These are phyloP conservation scores for Termitomyces heimii DNA, from an alignment of 768 basidiomycete genomes.

Conservation along the genomic window DNA sequence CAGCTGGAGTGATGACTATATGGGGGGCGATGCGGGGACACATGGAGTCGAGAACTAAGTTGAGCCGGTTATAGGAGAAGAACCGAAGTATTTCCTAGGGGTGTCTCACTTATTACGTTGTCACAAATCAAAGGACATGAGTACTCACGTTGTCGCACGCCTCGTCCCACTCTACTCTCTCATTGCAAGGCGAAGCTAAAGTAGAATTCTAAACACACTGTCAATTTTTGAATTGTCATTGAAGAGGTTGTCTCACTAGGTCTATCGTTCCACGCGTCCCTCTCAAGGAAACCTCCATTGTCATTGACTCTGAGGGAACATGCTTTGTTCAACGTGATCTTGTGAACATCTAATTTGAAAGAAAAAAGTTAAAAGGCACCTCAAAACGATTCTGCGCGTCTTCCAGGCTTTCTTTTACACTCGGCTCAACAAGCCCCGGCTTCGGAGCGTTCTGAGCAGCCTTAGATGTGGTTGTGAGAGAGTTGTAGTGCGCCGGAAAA, in stretches of 20 bases:
- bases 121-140: neutral
- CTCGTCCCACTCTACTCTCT: constrained; percentile 8
- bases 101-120: neutral
- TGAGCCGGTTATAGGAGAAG: constrained; percentile 21
- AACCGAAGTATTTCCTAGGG: constrained; percentile 21
- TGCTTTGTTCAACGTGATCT: constrained; percentile 2
- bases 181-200: neutral
- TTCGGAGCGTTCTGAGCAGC: constrained; percentile 4
- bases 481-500: constrained; percentile 6
- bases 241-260: constrained; percentile 1
- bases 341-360: neutral
- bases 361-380: neutral
- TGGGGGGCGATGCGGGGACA: constrained; percentile 36
- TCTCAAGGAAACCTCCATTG: neutral
- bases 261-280: constrained; percentile 6
- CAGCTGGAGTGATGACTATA: constrained; percentile 47
- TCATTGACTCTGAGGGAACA: constrained; percentile 7
- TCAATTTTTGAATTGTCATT: no score
- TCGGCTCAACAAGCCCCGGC: constrained; percentile 4
- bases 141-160: constrained; percentile 11
- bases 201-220: neutral
- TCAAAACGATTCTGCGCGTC: neutral
- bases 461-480: neutral
- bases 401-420: constrained; percentile 8
- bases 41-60: constrained; percentile 40